Conservation (phyloP, 495 filamentous ascomycete species). For the Rhypophila decipiens region DNA sequence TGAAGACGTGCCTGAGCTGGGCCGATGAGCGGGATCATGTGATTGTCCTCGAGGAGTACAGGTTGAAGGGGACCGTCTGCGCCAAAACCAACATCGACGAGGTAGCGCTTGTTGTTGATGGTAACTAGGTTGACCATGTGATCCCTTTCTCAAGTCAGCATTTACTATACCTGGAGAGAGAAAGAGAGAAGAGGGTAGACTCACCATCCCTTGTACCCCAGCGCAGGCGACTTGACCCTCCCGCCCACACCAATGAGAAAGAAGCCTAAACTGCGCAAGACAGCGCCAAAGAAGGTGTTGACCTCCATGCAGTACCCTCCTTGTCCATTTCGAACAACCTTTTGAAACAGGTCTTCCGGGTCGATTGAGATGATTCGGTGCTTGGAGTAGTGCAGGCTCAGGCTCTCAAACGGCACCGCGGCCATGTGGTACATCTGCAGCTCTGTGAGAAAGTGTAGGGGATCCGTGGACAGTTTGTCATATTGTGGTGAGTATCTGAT, state of each 20-base stretch:
- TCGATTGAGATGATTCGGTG: conserved; percentile 48
- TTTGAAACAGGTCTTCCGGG: conserved; percentile 53
- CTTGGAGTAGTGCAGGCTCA: conserved; percentile 44
- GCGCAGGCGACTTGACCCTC: conserved; percentile 24
- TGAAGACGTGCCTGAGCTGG: conserved; percentile 12
- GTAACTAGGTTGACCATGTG: conserved; percentile 68
- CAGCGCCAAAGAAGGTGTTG: conserved; percentile 58
- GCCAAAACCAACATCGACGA: conserved; percentile 71
- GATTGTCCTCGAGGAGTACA: conserved; percentile 19
- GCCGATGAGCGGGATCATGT: conserved; percentile 7
- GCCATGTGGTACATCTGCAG: conserved; percentile 50
- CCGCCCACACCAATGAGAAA: conserved; percentile 41
- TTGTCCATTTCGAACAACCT: conserved; percentile 46
- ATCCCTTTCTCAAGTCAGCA: conserved; percentile 25
- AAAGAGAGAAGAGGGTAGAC: no score
- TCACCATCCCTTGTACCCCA: conserved; percentile 32
- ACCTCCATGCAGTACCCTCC: conserved; percentile 79
- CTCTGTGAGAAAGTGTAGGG: conserved; percentile 26
- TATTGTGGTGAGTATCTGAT: not conserved
- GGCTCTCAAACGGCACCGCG: conserved; percentile 65
- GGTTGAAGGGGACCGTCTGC: conserved; percentile 27
- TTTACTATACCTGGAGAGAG: not conserved
- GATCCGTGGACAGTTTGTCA: conserved; percentile 1
- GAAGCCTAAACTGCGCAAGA: conserved; percentile 60
- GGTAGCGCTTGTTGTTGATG: conserved; percentile 43